Base-by-base conservation (phyloP, 345 rosid species). In the Pelargonium nanum region DNA sequence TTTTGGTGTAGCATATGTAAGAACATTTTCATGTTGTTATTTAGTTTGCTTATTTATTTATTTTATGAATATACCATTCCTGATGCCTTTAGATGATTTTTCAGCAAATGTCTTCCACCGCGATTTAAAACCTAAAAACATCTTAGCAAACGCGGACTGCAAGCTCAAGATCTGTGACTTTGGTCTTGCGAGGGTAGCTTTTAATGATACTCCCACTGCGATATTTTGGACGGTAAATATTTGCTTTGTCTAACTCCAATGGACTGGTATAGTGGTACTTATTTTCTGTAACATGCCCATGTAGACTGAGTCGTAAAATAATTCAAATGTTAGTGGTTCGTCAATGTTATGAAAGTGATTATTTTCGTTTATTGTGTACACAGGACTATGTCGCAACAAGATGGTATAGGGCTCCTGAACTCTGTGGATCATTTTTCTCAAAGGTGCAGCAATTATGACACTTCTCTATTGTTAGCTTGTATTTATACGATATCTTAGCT, bases 381-480 rank as follows among this genome's bases (percentile, higher is more conserved):
- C 79, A 91, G 95, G 98, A 91, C 68, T 91, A 91, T 70, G 96
- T 88, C 74, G 98, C 98, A 7, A 91, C 98, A 54, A 82, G 96
- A 74, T 91, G 96, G 98, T 91, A 88, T 63, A 73, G 96, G 52
- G 98, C 96, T 61, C 98, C 98, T 28, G 98, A 91, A 81, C 74
- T 91, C 26, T 91, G 98, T 73, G 98, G 98, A 65, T 91, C 98
- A 23, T 91, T 88, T 76, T 86, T 86, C 88, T 88, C 98, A 44
- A 91, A 91, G 95, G 96, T 91, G 65, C 65, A 52, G 63, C 53
- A 59, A 56, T 55, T 59, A 50, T n/a, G 17, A 23, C 34, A 21
- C 61, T 28, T 28, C 57, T 68, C 69, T 61, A 66, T 58, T 73
- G 13, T 60, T 62, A 77, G 62, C 70, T 54, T 69, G 53, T 30